Conservation (phyloP, 2,329 filamentous ascomycete genomes). For the Lachnellula arida region DNA sequence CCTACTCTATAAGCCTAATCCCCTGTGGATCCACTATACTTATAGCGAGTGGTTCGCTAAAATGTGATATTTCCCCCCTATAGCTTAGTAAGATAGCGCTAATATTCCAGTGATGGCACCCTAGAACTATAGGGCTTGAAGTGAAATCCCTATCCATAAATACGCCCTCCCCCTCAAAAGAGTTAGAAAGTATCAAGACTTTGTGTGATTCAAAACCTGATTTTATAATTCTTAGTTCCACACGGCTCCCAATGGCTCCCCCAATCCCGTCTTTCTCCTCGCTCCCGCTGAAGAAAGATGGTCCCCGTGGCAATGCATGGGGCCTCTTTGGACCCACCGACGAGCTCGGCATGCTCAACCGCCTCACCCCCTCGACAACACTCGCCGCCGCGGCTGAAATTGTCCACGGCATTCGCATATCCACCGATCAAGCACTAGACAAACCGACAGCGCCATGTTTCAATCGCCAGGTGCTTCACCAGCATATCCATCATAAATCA, state of each 20-base stretch:
- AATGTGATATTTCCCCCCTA: no score
- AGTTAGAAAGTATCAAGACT: no score
- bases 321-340: conserved; percentile 41
- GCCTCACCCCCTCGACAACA: conserved; percentile 39
- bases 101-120: no score
- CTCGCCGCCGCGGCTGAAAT: conserved; percentile 38
- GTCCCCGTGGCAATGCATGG: conserved; percentile 41
- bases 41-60: no score
- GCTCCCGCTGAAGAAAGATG: conserved; percentile 37
- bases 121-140: no score
- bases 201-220: no score
- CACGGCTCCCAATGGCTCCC: not conserved
- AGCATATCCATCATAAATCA: conserved; percentile 23
- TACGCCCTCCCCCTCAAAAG: no score
- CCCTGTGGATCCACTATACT: no score
- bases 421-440: conserved; percentile 32
- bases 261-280: conserved; percentile 35
- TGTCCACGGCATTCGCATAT: conserved; percentile 37
- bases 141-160: no score
- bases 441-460: conserved; percentile 23
- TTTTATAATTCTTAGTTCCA: no score
- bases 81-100: no score
- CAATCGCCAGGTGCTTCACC: conserved; percentile 27
- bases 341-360: conserved; percentile 40
- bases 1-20: no score